Base-by-base conservation (phyloP, 139 green algal genomes). In the Chlamydomonas urium region DNA sequence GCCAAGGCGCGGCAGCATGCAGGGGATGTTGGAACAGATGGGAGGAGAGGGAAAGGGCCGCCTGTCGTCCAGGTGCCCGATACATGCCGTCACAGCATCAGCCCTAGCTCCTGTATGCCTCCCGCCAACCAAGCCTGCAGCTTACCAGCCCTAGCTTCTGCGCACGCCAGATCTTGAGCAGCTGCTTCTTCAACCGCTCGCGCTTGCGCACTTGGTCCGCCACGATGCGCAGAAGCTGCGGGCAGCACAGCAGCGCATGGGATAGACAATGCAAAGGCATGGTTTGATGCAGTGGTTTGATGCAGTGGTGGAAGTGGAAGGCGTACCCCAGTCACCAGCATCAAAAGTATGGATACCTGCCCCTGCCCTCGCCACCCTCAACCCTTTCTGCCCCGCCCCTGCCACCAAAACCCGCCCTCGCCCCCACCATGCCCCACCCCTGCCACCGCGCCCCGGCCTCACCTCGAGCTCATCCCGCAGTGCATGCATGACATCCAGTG, bases 201-300 rank as follows among this genome's bases (percentile, higher is more conserved):
- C 82, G 78, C 71, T 88, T 88, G 42, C 82, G 75, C 2, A 88
- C 76, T 71, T 88, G 82, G 66, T 88, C 82, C 1, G 82, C 78
- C 26, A 81, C 47, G 2, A 75, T 88, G 26, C 82, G 82, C 61
- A 88, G 38, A 35, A 60, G 29, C 77, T 83, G 67, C 59, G 26
- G 63, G 33, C 29, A 28, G 42, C 14, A 50, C 42, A 24, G 8
- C 42, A 50, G 8, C 42, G 14, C 8, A 50, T 24, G 42, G 42
- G 42, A 8, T 8, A 14, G 42, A 50, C 42, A 50, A 14, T 50
- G 42, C 8, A 14, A 50, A 50, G 14, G 42, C 42, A 50, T 50
- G n/a, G n/a, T n/a, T n/a, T n/a, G n/a, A n/a, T n/a, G n/a, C n/a
- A n/a, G n/a, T n/a, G n/a, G n/a, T n/a, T n/a, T n/a, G n/a, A n/a